These are phyloP conservation scores for Spathaspora passalidarum DNA, from an alignment of 805 yeast species.

Conservation along the genomic window DNA sequence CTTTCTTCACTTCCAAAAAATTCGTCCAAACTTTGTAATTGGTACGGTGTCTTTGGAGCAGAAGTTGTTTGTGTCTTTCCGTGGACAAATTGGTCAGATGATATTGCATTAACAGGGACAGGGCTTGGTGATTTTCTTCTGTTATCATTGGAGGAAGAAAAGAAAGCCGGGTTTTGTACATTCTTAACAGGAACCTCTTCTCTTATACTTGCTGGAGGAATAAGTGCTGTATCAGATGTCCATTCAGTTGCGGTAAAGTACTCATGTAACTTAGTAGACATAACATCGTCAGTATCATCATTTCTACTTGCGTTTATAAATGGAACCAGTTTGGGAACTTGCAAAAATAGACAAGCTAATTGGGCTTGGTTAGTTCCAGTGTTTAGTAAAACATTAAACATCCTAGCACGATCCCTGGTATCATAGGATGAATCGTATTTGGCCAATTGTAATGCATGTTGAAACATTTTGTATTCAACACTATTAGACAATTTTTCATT, in stretches of 20 bases:
- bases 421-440: slow-evolving; percentile 75
- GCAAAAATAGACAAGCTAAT: slow-evolving; percentile 66
- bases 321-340: slow-evolving; percentile 75
- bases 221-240: slow-evolving; percentile 30
- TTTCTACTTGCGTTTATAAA: slow-evolving; percentile 13
- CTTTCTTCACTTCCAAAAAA: slow-evolving; percentile 52
- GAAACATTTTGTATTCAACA: slow-evolving; percentile 50
- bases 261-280: slow-evolving; percentile 8
- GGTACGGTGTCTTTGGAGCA: slow-evolving; percentile 37
- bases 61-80: slow-evolving; percentile 1
- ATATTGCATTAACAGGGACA: slow-evolving; percentile 19
- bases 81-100: slow-evolving; percentile 17
- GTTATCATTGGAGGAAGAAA: slow-evolving; percentile 13
- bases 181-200: slow-evolving; percentile 19
- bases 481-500: slow-evolving; percentile 12
- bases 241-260: slow-evolving; percentile 42
- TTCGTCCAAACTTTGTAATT: slow-evolving; percentile 80
- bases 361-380: slow-evolving; percentile 42
- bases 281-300: slow-evolving; percentile 11
- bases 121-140: slow-evolving; percentile 19
- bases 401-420: slow-evolving; percentile 81
- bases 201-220: slow-evolving; percentile 32
- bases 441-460: slow-evolving; percentile 58
- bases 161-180: slow-evolving; percentile 13
- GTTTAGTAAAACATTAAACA: slow-evolving; percentile 59